Percentiles rank a stretch among this genome's conserved stretches.
These are phyloP conservation scores for Aspergillus sp. DNA, from an alignment of 2,329 filamentous ascomycete species.

Conservation along the genomic window DNA sequence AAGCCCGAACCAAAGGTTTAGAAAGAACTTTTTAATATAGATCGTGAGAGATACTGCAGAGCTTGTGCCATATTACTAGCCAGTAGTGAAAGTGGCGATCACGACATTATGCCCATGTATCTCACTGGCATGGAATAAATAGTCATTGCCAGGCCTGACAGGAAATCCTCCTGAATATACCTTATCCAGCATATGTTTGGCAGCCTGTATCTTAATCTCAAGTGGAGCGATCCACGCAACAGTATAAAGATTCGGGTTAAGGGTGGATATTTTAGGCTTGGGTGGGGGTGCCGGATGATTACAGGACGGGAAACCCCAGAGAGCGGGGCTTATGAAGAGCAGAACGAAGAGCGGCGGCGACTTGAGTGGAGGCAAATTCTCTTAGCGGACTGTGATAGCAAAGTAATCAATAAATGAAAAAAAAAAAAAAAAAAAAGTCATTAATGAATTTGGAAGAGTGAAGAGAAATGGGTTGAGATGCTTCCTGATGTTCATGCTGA, in stretches of 20 bases:
- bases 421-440: too few species aligned
- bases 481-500: too few species aligned
- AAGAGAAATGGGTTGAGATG: too few species aligned
- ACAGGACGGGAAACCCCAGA: too few species aligned
- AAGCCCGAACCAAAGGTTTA: constrained; percentile 39
- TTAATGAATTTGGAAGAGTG: too few species aligned
- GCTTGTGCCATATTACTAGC: constrained; percentile 36
- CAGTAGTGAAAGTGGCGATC: constrained; percentile 35
- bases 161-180: constrained; percentile 34
- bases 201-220: constrained; percentile 36
- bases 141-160: constrained; percentile 33
- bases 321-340: too few species aligned
- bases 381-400: too few species aligned
- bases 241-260: constrained; percentile 26
- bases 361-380: too few species aligned
- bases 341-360: too few species aligned
- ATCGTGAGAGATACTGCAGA: constrained; percentile 36
- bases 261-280: constrained; percentile 3
- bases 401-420: too few species aligned
- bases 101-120: constrained; percentile 39
- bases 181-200: constrained; percentile 22
- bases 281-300: neutral
- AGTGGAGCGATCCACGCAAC: constrained; percentile 43
- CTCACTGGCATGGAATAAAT: constrained; percentile 38
- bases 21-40: constrained; percentile 34